Percentiles rank a stretch among this genome's conserved stretches.
These are phyloP conservation scores for Acacia confusa DNA, from an alignment of 306 rosid species.

Conservation along the genomic window DNA sequence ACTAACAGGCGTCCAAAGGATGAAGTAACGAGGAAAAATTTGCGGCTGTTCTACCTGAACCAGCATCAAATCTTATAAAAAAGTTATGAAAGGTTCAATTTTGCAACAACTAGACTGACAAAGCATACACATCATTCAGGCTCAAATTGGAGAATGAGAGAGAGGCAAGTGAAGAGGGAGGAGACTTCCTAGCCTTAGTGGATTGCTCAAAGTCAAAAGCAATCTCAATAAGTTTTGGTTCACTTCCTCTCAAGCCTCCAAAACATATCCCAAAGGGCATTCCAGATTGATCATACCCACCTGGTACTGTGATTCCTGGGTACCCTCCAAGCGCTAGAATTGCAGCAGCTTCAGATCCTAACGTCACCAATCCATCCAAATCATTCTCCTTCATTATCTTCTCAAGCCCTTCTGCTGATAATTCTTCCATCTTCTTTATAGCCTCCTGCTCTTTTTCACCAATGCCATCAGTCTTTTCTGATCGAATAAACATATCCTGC, in stretches of 20 bases:
- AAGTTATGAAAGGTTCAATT: neutral
- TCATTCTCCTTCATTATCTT: constrained; percentile 40
- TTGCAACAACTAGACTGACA: neutral
- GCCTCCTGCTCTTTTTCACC: constrained; percentile 39
- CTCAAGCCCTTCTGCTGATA: constrained; percentile 53
- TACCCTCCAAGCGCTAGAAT: constrained; percentile 54
- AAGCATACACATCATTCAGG: neutral
- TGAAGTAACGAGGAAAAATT: neutral
- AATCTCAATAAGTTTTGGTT: constrained; percentile 51
- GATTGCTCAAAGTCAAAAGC: constrained; percentile 64
- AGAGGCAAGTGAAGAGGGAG: constrained; percentile 13
- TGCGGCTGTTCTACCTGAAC: neutral
- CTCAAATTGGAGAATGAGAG: neutral
- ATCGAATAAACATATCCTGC: constrained; percentile 44
- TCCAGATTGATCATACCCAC: constrained; percentile 41
- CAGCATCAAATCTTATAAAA: neutral
- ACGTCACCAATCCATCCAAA: constrained; percentile 51
- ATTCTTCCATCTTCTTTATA: constrained; percentile 31
- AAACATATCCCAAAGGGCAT: constrained; percentile 50
- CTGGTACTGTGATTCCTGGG: constrained; percentile 55
- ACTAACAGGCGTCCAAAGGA: neutral
- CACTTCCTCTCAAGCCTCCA: constrained; percentile 51
- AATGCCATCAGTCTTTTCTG: constrained; percentile 52
- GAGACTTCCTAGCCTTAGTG: constrained; percentile 44
- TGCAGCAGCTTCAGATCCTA: constrained; percentile 11